Evolutionary conservation across 345 rosid genomes (phyloP).

Genomic region (Boechera stricta): DNA sequence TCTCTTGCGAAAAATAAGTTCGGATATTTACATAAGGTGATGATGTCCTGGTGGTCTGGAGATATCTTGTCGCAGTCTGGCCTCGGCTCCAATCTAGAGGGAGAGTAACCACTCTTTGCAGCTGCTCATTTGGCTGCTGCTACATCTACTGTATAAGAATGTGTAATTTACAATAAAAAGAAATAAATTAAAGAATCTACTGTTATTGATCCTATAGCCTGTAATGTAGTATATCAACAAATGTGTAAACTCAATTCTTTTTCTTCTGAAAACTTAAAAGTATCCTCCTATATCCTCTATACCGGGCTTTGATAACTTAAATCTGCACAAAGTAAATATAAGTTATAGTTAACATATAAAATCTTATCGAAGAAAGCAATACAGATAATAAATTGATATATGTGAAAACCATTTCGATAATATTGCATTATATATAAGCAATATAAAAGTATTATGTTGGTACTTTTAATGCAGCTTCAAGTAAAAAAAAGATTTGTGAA

Average conservation of each 20-base stretch:
- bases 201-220: slow-evolving; percentile 35
- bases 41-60: slow-evolving; percentile 36
- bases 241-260: slow-evolving; percentile 27
- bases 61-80: slow-evolving; percentile 33
- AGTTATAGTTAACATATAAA: neutral
- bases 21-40: slow-evolving; percentile 39
- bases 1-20: slow-evolving; percentile 38
- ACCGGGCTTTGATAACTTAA: neutral
- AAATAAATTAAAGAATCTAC: slow-evolving; percentile 19
- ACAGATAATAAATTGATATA: neutral
- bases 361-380: slow-evolving; percentile 1
- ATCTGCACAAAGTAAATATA: neutral
- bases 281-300: neutral
- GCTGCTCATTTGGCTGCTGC: slow-evolving; percentile 26
- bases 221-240: slow-evolving; percentile 27
- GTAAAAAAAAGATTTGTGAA: neutral
- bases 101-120: slow-evolving; percentile 26
- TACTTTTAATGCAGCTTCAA: slow-evolving; percentile 22
- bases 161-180: slow-evolving; percentile 40
- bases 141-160: slow-evolving; percentile 38
- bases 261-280: neutral
- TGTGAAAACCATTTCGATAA: slow-evolving; percentile 19
- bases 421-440: neutral
- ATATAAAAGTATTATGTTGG: slow-evolving; percentile 19
- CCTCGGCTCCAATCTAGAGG: slow-evolving; percentile 21